Percentiles rank a stretch among this genome's conserved stretches.
Conservation (phyloP, 2,329 filamentous ascomycete species). For the Metarhizium humberi region DNA sequence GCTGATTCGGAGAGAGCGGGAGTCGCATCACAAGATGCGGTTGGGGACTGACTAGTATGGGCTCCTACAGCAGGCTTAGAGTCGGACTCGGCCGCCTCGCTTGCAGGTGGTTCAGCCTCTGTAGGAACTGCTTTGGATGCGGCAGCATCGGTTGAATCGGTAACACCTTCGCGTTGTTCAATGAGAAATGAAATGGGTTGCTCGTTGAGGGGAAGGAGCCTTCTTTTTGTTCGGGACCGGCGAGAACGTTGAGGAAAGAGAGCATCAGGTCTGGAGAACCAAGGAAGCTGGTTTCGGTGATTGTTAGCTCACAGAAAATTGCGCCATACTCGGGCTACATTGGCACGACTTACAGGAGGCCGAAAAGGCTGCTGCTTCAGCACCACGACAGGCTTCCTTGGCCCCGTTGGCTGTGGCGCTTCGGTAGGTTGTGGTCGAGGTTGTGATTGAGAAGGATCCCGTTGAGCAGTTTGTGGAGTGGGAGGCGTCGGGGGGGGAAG, state of each 20-base stretch:
- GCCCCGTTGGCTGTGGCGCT: neutral
- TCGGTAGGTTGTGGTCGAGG: neutral
- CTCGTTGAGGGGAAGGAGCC: constrained; percentile 25
- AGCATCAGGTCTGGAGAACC: constrained; percentile 42
- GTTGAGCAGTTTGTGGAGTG: constrained; percentile 30
- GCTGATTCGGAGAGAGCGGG: neutral
- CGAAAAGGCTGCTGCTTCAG: constrained; percentile 27
- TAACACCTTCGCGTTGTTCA: constrained; percentile 25
- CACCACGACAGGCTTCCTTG: constrained; percentile 5
- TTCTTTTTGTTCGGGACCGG: constrained; percentile 33
- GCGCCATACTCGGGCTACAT: neutral
- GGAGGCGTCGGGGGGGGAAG: constrained; percentile 36
- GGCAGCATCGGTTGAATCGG: constrained; percentile 10
- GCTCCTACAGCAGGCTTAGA: neutral
- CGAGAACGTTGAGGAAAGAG: constrained; percentile 36
- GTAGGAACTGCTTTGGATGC: neutral
- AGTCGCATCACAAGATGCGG: neutral
- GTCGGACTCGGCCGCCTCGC: neutral
- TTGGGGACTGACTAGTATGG: neutral
- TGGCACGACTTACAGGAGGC: constrained; percentile 37
- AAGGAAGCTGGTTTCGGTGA: constrained; percentile 39
- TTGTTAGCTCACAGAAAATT: neutral
- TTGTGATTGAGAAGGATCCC: constrained; percentile 15
- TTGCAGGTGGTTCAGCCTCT: constrained; percentile 6
- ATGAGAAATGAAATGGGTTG: constrained; percentile 33